Conservation (phyloP, 169 alveolate genomes). For the Theileria parva region DNA sequence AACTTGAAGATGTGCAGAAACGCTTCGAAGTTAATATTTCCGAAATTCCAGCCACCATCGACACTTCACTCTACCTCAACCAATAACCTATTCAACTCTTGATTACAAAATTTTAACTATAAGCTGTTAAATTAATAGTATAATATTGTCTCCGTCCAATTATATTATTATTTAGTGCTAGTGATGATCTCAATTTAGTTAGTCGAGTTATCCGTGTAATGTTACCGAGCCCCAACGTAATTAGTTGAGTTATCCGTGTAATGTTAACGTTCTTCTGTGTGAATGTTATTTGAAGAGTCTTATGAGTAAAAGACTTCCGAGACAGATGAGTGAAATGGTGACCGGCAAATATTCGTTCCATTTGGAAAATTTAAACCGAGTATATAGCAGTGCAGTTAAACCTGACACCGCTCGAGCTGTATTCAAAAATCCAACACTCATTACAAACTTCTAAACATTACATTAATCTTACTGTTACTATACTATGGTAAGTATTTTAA, state of each 20-base stretch:
- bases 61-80: constrained; percentile 85
- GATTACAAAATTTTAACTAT: constrained; percentile 30
- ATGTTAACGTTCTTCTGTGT: background rate
- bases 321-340: constrained; percentile 44
- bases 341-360: constrained; percentile 35
- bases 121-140: constrained; percentile 13
- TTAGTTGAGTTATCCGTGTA: background rate
- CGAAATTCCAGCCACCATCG: constrained; percentile 93
- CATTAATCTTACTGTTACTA: no score
- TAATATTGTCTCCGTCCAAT: background rate
- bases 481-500: background rate
- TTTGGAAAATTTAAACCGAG: constrained; percentile 1
- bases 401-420: constrained; percentile 64
- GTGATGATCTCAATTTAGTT: no score
- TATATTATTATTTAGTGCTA: background rate
- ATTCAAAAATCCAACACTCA: constrained; percentile 30
- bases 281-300: background rate
- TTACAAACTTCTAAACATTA: constrained; percentile 29
- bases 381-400: constrained; percentile 8
- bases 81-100: background rate
- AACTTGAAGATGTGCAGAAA: constrained; percentile 94
- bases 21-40: constrained; percentile 96
- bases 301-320: constrained; percentile 34
- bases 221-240: background rate
- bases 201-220: no score